A percentile compares a stretch with the other conserved stretches of the same genome.
Conservation (phyloP, 2,329 filamentous ascomycete species). For the Periconia digitata region DNA sequence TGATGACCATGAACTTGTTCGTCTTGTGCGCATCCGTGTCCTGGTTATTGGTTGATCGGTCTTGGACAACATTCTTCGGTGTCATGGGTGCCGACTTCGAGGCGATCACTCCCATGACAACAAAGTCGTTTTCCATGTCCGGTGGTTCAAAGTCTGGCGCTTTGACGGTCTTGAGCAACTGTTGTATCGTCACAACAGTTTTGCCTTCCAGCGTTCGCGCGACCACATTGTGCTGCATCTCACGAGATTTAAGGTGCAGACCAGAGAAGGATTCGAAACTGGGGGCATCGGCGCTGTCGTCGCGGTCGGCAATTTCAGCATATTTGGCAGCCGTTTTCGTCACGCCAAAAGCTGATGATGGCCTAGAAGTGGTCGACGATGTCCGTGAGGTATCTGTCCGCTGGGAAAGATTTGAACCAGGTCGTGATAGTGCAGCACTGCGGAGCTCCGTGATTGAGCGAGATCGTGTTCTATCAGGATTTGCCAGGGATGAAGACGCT, state of each 20-base stretch:
- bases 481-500: slow-evolving; percentile 14
- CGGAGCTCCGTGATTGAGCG: slow-evolving; percentile 20
- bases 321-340: slow-evolving; percentile 29
- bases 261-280: slow-evolving; percentile 79
- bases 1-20: slow-evolving; percentile 91
- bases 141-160: slow-evolving; percentile 77
- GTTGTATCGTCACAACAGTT: slow-evolving; percentile 74
- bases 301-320: slow-evolving; percentile 31
- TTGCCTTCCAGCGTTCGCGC: slow-evolving; percentile 77
- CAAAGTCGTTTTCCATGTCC: slow-evolving; percentile 84
- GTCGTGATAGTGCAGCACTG: slow-evolving; percentile 18
- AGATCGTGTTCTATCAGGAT: slow-evolving; percentile 15
- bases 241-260: slow-evolving; percentile 78
- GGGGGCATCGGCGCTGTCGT: slow-evolving; percentile 54
- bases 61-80: slow-evolving; percentile 52
- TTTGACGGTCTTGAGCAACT: slow-evolving; percentile 79
- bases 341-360: slow-evolving; percentile 23
- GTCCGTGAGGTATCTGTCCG: slow-evolving; percentile 21
- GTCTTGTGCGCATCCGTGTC: slow-evolving; percentile 58
- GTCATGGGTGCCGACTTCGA: slow-evolving; percentile 81
- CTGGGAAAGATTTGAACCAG: slow-evolving; percentile 25
- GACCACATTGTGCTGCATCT: slow-evolving; percentile 78
- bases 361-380: slow-evolving; percentile 23
- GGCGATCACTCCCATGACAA: slow-evolving; percentile 84
- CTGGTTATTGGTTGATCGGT: slow-evolving; percentile 45